Evolutionary conservation across 805 yeast species (phyloP), one percentile per base, ranked within the genome.

Genomic region (Suhomyces sp.): DNA sequence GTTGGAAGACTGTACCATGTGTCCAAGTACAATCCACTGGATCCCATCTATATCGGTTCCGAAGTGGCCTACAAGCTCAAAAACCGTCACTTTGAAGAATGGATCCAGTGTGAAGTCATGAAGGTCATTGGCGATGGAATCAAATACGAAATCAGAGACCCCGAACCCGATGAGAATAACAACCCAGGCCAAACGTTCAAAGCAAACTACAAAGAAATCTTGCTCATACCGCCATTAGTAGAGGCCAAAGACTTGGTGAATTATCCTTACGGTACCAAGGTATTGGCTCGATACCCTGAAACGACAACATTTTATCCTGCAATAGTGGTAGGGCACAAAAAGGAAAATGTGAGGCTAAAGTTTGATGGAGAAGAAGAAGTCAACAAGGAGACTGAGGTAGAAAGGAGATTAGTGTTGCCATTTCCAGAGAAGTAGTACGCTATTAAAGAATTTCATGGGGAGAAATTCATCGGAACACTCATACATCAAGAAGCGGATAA

Each of bases 281-380:
- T 93, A 3, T 67, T 93, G 40, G 98, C 97, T 0, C 73, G 95
- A 50, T 93, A 93, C 51, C 98, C 98, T 1, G 98, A 93, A 48
- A 93, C 98, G 0, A 93, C 98, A 0, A 90, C 98, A 0, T 93
- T 93, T 51, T 93, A 93, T 51, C 87, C 95, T 3, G 99, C 98
- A 0, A 86, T 85, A 32, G 97, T 93, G 2, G 80, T 81, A 16
- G 90, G 95, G 0, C 71, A 76, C 30, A 79, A 77, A 35, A 70
- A 85, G 45, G 90, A 83, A 44, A 75, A 72, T 9, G 91, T 95
- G 44, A 65, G 88, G 44, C 68, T 93, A 37, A 77, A 78, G 51
- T 93, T 93, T 52, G 98, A 91, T 47, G 98, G 98, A 7, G 99
- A 93, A 56, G 98, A 93, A 55, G 98, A 93, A 51, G 95, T 80